Evolutionary conservation across 805 yeast species (phyloP), one percentile per base, ranked within the genome.

Genomic region (Candida parachauliodes): DNA sequence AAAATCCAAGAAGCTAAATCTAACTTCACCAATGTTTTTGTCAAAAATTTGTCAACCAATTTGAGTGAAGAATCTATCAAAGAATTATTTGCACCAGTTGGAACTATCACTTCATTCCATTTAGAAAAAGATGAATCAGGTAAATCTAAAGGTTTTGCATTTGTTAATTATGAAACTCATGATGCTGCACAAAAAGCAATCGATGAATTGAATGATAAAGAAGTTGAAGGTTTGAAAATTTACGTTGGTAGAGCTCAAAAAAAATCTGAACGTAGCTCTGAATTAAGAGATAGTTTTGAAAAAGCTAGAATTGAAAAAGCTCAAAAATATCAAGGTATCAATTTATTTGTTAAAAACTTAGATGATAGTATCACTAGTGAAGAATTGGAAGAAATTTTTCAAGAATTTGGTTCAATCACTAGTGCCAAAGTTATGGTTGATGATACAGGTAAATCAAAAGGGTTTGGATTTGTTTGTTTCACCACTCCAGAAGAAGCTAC

Each of bases 181-280:
- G 88, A 83, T 57, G 76, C 80, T 52, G 98, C 98, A 50, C 79
- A 75, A 54, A 79, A 79, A 70, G 96, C 98, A 44, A 94, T 91
- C 52, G 97, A 87, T 38, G 93, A 75, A 57, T 79, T 91, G 65
- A 86, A 93, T 72, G 96, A 83, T 63, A 72, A 67, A 53, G 98
- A 93, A 61, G 65, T 83, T 64, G 80, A 79, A 56, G 94, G 93
- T 58, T 87, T 86, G 74, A 78, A 74, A 67, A 70, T 93, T 50
- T 93, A 81, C 66, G 98, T 91, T 58, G 96, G 97, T 58, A 88
- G 98, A 72, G 98, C 98, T 54, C 98, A 93, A 77, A 91, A 88
- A 88, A 91, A 88, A 80, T 77, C 85, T 69, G 98, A 93, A 79
- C 89, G 98, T 77, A 69, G 82, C 60, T 95, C 88, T 74, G 95